These are phyloP conservation scores for Leptographium galeiforme DNA, from an alignment of 2,329 filamentous ascomycete genomes.

Conservation along the genomic window DNA sequence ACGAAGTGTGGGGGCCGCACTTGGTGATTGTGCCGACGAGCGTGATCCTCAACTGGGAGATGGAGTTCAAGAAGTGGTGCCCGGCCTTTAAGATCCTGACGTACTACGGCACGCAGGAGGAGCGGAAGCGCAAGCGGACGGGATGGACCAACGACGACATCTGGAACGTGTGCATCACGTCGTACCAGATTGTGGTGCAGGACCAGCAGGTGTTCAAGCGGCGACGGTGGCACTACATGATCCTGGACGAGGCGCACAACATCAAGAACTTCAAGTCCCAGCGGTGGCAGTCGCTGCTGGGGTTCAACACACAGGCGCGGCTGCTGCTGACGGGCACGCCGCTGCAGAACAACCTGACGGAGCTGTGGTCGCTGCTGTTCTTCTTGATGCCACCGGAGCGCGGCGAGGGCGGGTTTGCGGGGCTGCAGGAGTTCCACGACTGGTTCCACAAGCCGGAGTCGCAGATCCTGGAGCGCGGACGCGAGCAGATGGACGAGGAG, in stretches of 20 bases:
- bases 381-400: constrained; percentile 90
- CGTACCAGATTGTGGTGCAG: constrained; percentile 89
- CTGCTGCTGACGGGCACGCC: constrained; percentile 88
- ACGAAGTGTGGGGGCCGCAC: constrained; percentile 91
- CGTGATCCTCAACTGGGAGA: constrained; percentile 99
- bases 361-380: constrained; percentile 93
- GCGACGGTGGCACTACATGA: constrained; percentile 92
- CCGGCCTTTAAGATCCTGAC: constrained; percentile 96
- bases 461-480: constrained; percentile 88
- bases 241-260: constrained; percentile 95
- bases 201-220: constrained; percentile 91
- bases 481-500: constrained; percentile 89
- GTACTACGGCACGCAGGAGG: constrained; percentile 89
- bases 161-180: constrained; percentile 97
- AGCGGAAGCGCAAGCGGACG: constrained; percentile 77
- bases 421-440: constrained; percentile 88
- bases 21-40: constrained; percentile 93
- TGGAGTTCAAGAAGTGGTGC: constrained; percentile 99
- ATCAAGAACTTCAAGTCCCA: constrained; percentile 99
- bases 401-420: constrained; percentile 79
- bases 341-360: constrained; percentile 90
- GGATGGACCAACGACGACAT: constrained; percentile 89
- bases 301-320: constrained; percentile 79
- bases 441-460: constrained; percentile 94
- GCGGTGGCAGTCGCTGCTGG: constrained; percentile 87